Percentiles rank a stretch among this genome's conserved stretches.
phyloP scores from a whole-genome alignment of 2,329 filamentous ascomycete species.

The Pyrenophora teres region DNA sequence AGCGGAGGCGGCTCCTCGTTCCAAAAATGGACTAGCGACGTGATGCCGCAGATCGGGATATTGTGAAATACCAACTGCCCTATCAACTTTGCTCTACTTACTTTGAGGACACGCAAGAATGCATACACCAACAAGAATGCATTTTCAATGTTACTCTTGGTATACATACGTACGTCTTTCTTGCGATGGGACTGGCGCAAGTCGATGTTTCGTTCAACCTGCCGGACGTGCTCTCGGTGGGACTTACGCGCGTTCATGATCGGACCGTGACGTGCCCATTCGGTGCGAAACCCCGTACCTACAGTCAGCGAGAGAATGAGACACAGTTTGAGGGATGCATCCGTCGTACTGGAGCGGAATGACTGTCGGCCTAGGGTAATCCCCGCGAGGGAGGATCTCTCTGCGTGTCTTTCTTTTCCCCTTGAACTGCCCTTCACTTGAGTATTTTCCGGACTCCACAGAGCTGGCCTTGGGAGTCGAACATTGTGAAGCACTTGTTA shows the following conservation, averaged over 20 bases:
- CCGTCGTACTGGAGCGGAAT: no score
- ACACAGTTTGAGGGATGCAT: not conserved
- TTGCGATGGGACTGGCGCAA: not conserved
- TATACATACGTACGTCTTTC: not conserved
- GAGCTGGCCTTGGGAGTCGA: no score
- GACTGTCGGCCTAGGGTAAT: not conserved
- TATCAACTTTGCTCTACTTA: not conserved
- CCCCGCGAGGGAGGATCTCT: not conserved
- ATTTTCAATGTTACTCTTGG: not conserved
- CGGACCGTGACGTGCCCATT: slow-evolving; percentile 10
- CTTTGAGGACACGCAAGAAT: not conserved
- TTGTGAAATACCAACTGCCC: not conserved
- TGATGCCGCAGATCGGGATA: not conserved
- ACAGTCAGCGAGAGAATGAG: not conserved
- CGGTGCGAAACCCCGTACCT: not conserved
- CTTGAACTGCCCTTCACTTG: no score
- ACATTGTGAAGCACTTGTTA: not conserved
- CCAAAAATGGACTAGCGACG: not conserved
- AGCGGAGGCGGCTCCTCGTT: no score
- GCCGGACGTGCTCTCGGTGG: not conserved
- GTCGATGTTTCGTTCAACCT: not conserved
- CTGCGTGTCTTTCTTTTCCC: not conserved
- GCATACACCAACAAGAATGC: not conserved
- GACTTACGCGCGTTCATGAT: slow-evolving; percentile 10
- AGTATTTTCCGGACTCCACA: no score